Conservation (phyloP, 2,329 filamentous ascomycete species). For the Sphaerostilbella broomeana region DNA sequence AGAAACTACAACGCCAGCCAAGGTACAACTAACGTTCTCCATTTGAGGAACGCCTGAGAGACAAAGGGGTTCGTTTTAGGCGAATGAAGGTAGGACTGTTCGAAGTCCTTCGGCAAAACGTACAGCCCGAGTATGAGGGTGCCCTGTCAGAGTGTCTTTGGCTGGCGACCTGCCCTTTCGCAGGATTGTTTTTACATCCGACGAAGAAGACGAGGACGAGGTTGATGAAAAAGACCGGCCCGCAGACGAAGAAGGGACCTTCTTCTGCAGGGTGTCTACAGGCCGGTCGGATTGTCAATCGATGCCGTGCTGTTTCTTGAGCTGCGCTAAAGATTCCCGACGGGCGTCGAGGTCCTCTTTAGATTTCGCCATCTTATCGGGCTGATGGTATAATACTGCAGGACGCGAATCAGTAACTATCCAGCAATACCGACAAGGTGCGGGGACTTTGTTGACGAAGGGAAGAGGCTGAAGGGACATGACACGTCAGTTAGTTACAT, state of each 20-base stretch:
- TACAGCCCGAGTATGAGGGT: constrained; percentile 34
- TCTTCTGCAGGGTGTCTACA: constrained; percentile 44
- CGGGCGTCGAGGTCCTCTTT: constrained; percentile 91
- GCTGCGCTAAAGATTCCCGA: constrained; percentile 94
- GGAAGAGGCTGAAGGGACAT: not conserved
- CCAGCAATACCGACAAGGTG: too few relatives aligned
- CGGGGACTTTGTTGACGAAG: not conserved
- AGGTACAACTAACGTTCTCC: too few relatives aligned
- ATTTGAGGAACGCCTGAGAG: too few relatives aligned
- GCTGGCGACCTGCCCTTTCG: constrained; percentile 35
- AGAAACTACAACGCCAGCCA: constrained; percentile 11
- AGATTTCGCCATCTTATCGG: constrained; percentile 66
- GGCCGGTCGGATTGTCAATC: constrained; percentile 84
- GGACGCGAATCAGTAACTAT: constrained; percentile 1
- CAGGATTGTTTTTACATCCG: constrained; percentile 38
- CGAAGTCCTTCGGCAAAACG: constrained; percentile 36
- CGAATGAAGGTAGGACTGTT: constrained; percentile 31
- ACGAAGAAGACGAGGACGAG: constrained; percentile 34
- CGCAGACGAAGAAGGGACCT: constrained; percentile 45
- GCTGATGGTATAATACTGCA: constrained; percentile 57
- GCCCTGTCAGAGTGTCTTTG: constrained; percentile 29
- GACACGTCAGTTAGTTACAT: constrained; percentile 34
- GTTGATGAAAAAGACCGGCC: constrained; percentile 53
- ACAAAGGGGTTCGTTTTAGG: constrained; percentile 30
- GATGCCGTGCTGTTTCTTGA: constrained; percentile 97